These are phyloP conservation scores for Rubus idaeus DNA, from an alignment of 306 rosid species.

Conservation along the genomic window DNA sequence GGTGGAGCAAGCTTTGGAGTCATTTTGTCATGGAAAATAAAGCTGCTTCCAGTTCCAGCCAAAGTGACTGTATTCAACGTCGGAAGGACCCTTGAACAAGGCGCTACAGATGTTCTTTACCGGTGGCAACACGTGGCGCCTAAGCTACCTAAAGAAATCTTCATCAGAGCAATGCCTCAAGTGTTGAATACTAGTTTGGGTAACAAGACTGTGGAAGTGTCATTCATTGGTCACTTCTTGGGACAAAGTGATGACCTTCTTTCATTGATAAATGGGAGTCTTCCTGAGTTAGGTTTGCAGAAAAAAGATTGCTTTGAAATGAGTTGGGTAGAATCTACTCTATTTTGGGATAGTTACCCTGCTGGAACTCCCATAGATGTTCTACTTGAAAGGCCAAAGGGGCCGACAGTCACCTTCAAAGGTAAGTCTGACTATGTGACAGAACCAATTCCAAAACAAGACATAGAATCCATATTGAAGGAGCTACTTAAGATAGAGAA, in stretches of 20 bases:
- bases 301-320: conserved; percentile 7
- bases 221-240: neutral
- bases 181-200: no score
- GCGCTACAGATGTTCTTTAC: no score
- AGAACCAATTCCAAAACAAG: conserved; percentile 23
- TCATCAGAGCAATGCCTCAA: neutral
- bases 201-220: neutral
- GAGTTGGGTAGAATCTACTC: conserved; percentile 21
- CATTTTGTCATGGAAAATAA: no score
- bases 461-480: conserved; percentile 13
- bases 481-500: neutral
- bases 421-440: conserved; percentile 23
- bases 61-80: no score
- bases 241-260: neutral
- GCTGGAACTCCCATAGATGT: neutral
- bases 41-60: no score
- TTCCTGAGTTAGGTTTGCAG: neutral
- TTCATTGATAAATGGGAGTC: neutral
- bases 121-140: conserved; percentile 26
- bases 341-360: neutral
- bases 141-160: conserved; percentile 5
- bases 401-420: neutral
- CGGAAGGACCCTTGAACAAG: no score
- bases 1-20: no score
- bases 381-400: neutral